Evolutionary conservation across 371 early-diverging fungal species (phyloP), one percentile per base, ranked within the genome.

Genomic region (Blastocladiella emersonii): DNA sequence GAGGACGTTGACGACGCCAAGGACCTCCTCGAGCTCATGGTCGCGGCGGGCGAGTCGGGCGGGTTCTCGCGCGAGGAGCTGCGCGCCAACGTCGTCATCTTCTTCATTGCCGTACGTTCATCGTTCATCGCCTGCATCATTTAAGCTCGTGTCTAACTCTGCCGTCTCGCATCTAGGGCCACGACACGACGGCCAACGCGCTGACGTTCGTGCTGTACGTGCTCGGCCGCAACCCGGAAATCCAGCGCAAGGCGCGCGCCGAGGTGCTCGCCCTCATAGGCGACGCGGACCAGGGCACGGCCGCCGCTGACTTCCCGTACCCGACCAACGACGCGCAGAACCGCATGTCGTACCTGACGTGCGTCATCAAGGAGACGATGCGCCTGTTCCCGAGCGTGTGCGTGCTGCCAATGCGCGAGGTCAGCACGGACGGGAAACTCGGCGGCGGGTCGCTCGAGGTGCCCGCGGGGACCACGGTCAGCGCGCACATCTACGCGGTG

Each of bases 211-310:
- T 57, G 12, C 35, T 72, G 19, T 72, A 72, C 48, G 25, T 61
- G 17, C 63, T 72, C 19, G 69, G 66, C 13, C 30, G 51, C 2
- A 51, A 72, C 45, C 67, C 67, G 70, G 65, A 67, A 17, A 59
- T 69, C 27, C 73, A 71, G 62, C 34, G 66, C 15, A 73, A 65
- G 57, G 71, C 73, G 30, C 67, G 73, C 3, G 56, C 67, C 63
- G 71, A 73, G 39, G 53, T 30, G 32, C 27, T 51, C 4, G 53
- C 8, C 53, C 10, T 51, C 15, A 19, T 25, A 8, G 53, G 53
- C 53, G 53, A 51, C 53, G 30, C 30, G 27, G 27, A 25, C 15
- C 32, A 12, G 3, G 53, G 53, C 12, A 30, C 53, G 30, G 10
- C 53, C 1, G 53, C 53, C 15, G 53, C 8, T 12, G 53, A 51